A percentile compares a stretch with the other conserved stretches of the same genome.
phyloP scores from a whole-genome alignment of 371 early-diverging fungal genomes.

The Phascolomyces articulosus region DNA sequence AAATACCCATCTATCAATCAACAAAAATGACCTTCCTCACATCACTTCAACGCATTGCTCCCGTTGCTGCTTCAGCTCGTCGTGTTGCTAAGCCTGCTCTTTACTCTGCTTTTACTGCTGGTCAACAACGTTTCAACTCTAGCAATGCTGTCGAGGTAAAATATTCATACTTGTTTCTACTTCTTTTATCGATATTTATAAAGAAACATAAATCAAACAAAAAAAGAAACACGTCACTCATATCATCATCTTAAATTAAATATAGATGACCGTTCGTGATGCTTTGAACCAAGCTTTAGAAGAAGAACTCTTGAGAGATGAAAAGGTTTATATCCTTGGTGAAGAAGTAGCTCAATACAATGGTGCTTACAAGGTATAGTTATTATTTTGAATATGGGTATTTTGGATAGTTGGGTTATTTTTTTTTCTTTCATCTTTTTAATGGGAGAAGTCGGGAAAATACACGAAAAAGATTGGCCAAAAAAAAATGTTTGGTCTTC shows the following conservation, averaged over 20 bases:
- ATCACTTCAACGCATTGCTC: slow-evolving; percentile 48
- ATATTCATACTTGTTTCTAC: too few species aligned
- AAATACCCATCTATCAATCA: not conserved
- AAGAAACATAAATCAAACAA: slow-evolving; percentile 13
- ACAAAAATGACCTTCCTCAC: slow-evolving; percentile 46
- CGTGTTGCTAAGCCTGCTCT: slow-evolving; percentile 40
- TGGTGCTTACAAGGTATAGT: slow-evolving; percentile 96
- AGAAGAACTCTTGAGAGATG: slow-evolving; percentile 96
- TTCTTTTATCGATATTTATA: too few species aligned
- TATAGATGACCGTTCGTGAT: slow-evolving; percentile 96
- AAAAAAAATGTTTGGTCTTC: slow-evolving; percentile 12
- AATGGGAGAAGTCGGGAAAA: slow-evolving; percentile 49
- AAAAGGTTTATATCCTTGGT: slow-evolving; percentile 94
- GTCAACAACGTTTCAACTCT: slow-evolving; percentile 50
- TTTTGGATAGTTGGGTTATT: too few species aligned
- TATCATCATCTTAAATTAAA: not conserved
- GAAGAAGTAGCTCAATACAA: slow-evolving; percentile 99
- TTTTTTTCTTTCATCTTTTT: not conserved
- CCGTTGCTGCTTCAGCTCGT: slow-evolving; percentile 33
- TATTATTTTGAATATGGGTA: too few species aligned
- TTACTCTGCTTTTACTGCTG: slow-evolving; percentile 26
- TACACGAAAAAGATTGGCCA: slow-evolving; percentile 46
- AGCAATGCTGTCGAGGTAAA: slow-evolving; percentile 40
- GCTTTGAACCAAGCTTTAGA: slow-evolving; percentile 98
- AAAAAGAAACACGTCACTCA: not conserved